These are phyloP conservation scores for Pythium plurisporium DNA, from an alignment of 352 stramenopile species.

Conservation along the genomic window DNA sequence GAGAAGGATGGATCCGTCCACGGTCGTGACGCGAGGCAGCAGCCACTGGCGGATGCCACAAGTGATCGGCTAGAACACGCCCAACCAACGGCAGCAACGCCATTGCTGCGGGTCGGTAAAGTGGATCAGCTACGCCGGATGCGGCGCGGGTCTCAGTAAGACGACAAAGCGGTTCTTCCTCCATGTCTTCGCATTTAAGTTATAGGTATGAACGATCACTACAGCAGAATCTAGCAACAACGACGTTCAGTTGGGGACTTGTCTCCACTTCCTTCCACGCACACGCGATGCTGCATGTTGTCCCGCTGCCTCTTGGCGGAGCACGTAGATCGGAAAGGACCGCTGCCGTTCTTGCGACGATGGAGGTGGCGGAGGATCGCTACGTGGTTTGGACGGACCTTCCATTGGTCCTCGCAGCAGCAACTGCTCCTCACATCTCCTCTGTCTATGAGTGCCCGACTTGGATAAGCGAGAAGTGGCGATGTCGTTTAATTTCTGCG, in stretches of 20 bases:
- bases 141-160: conserved; percentile 19
- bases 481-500: background rate
- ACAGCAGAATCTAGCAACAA: background rate
- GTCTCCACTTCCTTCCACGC: background rate
- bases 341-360: no score
- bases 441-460: background rate
- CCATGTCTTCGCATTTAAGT: background rate
- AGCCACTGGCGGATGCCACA: background rate
- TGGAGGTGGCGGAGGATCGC: no score
- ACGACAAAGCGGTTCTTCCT: background rate
- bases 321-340: background rate
- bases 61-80: background rate
- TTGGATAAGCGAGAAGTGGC: no score
- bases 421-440: no score
- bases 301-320: conserved; percentile 13
- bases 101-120: conserved; percentile 26
- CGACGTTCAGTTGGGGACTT: background rate
- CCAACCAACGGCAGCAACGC: background rate
- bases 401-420: conserved; percentile 8
- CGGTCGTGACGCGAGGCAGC: background rate
- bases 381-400: background rate
- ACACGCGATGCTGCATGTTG: background rate
- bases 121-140: conserved; percentile 38
- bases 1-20: conserved; percentile 17
- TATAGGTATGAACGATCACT: conserved; percentile 5